Percentiles rank a stretch among this genome's conserved stretches.
Conservation (phyloP, 306 rosid genomes). For the Albizia julibrissin region DNA sequence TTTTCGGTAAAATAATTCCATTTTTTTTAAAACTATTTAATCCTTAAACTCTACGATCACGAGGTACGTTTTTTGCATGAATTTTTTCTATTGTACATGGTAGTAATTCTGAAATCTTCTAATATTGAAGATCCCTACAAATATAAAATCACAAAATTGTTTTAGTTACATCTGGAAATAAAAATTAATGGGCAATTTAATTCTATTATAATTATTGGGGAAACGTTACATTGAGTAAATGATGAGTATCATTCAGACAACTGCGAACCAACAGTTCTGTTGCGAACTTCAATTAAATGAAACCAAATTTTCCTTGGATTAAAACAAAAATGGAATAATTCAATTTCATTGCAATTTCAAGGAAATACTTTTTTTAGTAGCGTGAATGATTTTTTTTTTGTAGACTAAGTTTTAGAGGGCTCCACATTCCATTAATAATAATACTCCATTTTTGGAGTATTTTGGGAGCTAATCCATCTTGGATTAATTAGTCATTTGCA, state of each 20-base stretch:
- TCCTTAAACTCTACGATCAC: not conserved
- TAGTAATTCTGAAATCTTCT: not conserved
- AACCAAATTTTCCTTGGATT: not conserved
- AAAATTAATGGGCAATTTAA: not conserved
- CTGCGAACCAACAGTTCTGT: not conserved
- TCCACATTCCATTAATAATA: not conserved
- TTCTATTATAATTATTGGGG: not conserved
- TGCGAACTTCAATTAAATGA: not conserved
- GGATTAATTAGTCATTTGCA: not conserved
- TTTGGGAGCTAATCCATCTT: not conserved
- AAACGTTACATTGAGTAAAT: not conserved
- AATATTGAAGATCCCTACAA: not conserved
- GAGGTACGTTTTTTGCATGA: not conserved
- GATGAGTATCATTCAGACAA: not conserved
- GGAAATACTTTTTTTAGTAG: not conserved
- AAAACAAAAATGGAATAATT: not conserved
- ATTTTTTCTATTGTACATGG: not conserved
- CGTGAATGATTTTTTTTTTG: no score
- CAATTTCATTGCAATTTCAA: not conserved
- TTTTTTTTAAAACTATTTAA: no score
- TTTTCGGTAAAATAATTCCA: not conserved
- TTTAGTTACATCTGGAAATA: not conserved
- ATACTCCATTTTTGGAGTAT: not conserved
- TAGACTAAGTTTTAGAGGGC: not conserved
- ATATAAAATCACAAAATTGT: no score